Evolutionary conservation across 1,139 yeast species (phyloP).

Genomic region (Kodamaea arcana): DNA sequence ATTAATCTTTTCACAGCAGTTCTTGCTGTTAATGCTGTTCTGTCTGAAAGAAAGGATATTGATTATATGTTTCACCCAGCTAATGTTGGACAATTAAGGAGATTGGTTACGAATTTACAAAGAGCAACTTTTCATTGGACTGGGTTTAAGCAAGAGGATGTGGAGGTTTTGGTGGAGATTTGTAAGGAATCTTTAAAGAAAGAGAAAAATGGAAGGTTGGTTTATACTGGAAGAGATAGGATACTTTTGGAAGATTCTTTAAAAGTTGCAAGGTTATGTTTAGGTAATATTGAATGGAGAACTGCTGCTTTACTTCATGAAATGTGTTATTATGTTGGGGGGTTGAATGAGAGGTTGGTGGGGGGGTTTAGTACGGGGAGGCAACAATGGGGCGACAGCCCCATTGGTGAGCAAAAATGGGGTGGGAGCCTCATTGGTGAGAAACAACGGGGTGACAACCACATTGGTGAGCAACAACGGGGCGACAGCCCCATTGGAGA

Average conservation of each 20-base stretch:
- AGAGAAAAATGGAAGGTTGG: slow-evolving; percentile 9
- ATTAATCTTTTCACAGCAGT: slow-evolving; percentile 63
- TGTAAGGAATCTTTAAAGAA: slow-evolving; percentile 44
- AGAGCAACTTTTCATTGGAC: slow-evolving; percentile 74
- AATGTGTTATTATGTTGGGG: slow-evolving; percentile 52
- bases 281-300: slow-evolving; percentile 52
- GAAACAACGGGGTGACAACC: too few species aligned
- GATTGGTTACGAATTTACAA: slow-evolving; percentile 58
- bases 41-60: slow-evolving; percentile 61
- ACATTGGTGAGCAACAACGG: too few species aligned
- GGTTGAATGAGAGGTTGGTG: slow-evolving; percentile 38
- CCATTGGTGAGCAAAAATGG: too few species aligned
- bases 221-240: slow-evolving; percentile 36
- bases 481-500: too few species aligned
- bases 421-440: slow-evolving; percentile 20
- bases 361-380: slow-evolving; percentile 43
- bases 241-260: slow-evolving; percentile 38
- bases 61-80: slow-evolving; percentile 70
- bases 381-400: too few species aligned
- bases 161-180: slow-evolving; percentile 47
- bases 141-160: slow-evolving; percentile 57
- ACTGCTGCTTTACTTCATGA: slow-evolving; percentile 56
- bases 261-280: slow-evolving; percentile 43
- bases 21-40: slow-evolving; percentile 67
- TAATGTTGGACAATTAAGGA: slow-evolving; percentile 50